Conservation (phyloP, 768 basidiomycete genomes). For the Boletus sensibilis region DNA sequence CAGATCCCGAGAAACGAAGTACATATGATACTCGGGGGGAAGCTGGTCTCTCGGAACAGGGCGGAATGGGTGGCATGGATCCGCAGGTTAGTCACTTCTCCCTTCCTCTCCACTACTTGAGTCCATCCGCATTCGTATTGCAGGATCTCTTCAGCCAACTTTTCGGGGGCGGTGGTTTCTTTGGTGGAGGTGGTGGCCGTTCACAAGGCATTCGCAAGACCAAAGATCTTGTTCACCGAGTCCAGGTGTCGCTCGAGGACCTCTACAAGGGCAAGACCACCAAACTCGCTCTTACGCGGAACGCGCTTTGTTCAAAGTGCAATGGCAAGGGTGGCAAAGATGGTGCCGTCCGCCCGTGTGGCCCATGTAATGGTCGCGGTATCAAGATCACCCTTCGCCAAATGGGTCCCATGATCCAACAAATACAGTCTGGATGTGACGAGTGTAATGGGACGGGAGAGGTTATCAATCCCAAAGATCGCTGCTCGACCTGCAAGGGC, state of each 20-base stretch:
- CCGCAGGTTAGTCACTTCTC: slow-evolving; percentile 64
- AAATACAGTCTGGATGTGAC: slow-evolving; percentile 92
- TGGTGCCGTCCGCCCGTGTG: slow-evolving; percentile 83
- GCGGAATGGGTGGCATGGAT: slow-evolving; percentile 95
- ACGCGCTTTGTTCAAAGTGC: slow-evolving; percentile 91
- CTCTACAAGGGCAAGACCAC: slow-evolving; percentile 99
- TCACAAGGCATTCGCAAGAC: slow-evolving; percentile 83
- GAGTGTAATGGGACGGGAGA: slow-evolving; percentile 95
- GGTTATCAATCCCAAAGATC: slow-evolving; percentile 89
- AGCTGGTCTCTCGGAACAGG: slow-evolving; percentile 82
- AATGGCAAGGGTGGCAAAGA: slow-evolving; percentile 97
- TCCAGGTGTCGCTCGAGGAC: slow-evolving; percentile 95
- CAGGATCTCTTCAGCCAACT: slow-evolving; percentile 96
- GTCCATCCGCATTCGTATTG: background rate
- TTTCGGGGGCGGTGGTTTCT: slow-evolving; percentile 83
- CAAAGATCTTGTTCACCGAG: slow-evolving; percentile 97
- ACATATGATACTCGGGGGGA: slow-evolving; percentile 92
- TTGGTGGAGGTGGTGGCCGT: slow-evolving; percentile 64
- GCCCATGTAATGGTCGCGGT: slow-evolving; percentile 82
- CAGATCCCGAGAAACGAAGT: slow-evolving; percentile 78
- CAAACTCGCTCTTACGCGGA: slow-evolving; percentile 94
- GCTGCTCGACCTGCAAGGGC: slow-evolving; percentile 89
- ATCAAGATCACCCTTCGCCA: slow-evolving; percentile 89
- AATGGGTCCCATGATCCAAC: slow-evolving; percentile 99
- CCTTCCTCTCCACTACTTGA: background rate